A percentile compares a stretch with the other conserved stretches of the same genome.
phyloP scores from a whole-genome alignment of 495 filamentous ascomycete species.

The Aspergillus diversus region DNA sequence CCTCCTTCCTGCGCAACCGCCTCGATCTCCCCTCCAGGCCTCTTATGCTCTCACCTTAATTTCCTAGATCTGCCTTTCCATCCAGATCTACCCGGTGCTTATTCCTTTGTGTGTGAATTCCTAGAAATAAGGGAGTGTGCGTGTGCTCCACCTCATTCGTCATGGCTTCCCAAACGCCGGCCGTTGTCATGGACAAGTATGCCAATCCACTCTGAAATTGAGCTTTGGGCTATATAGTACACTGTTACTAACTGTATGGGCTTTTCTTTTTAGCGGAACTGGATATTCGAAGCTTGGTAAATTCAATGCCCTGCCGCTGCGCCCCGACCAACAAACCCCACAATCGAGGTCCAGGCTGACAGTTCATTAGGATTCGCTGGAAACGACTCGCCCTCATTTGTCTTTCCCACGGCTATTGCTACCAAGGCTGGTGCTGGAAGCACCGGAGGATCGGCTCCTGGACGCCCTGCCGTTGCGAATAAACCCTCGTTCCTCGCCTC shows the following conservation, averaged over 20 bases:
- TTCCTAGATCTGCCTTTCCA: constrained; percentile 10
- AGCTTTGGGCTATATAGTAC: neutral
- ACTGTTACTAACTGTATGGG: constrained; percentile 17
- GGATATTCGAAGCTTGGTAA: constrained; percentile 97
- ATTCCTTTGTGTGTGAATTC: constrained; percentile 8
- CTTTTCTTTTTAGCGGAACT: constrained; percentile 73
- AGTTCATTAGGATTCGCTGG: constrained; percentile 82
- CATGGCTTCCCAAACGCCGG: constrained; percentile 97
- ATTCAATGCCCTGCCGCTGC: constrained; percentile 25
- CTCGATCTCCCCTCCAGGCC: constrained; percentile 10
- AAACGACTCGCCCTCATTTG: constrained; percentile 98
- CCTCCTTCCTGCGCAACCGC: constrained; percentile 13
- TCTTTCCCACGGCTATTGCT: constrained; percentile 98
- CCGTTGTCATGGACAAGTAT: constrained; percentile 99
- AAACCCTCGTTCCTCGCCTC: constrained; percentile 96
- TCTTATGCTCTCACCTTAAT: constrained; percentile 4
- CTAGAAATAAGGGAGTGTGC: constrained; percentile 26
- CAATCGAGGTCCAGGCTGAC: constrained; percentile 35
- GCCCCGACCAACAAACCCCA: constrained; percentile 16
- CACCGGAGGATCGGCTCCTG: constrained; percentile 74
- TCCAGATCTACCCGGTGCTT: constrained; percentile 9
- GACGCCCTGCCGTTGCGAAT: constrained; percentile 84
- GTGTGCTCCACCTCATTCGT: constrained; percentile 33
- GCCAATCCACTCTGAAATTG: constrained; percentile 38
- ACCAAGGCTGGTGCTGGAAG: constrained; percentile 80